These are phyloP conservation scores for Hordeum marinum DNA, from an alignment of 176 grass and related monocot species.

Conservation along the genomic window DNA sequence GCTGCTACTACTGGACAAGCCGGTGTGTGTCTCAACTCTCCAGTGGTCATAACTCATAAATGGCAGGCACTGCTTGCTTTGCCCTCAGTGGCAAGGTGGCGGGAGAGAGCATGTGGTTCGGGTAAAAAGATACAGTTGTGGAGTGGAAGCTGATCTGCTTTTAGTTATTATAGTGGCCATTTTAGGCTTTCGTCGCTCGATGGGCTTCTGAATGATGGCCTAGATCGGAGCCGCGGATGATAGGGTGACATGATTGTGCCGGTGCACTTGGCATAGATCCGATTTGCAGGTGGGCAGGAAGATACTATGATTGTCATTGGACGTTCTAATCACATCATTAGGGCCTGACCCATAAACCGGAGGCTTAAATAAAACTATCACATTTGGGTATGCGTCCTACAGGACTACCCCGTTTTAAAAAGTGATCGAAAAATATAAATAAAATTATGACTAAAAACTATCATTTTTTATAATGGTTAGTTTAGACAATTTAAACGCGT, in stretches of 20 bases:
- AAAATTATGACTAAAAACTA: too few relatives aligned
- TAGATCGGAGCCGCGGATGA: neutral
- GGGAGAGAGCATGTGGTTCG: neutral
- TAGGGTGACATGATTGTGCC: neutral
- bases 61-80: neutral
- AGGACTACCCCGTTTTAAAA: too few relatives aligned
- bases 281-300: neutral
- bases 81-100: neutral
- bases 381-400: too few relatives aligned
- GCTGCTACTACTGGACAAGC: neutral
- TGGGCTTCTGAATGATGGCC: neutral
- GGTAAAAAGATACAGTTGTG: too few relatives aligned
- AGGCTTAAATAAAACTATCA: too few relatives aligned
- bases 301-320: neutral
- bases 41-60: neutral
- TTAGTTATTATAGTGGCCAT: too few relatives aligned
- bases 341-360: too few relatives aligned
- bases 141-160: too few relatives aligned
- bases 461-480: too few relatives aligned
- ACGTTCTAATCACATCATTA: neutral
- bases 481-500: too few relatives aligned
- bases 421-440: too few relatives aligned
- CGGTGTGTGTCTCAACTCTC: neutral
- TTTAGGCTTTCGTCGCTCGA: too few relatives aligned
- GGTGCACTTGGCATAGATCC: constrained; percentile 5